Base-by-base conservation (phyloP, 345 rosid species). In the Alliaria petiolata region DNA sequence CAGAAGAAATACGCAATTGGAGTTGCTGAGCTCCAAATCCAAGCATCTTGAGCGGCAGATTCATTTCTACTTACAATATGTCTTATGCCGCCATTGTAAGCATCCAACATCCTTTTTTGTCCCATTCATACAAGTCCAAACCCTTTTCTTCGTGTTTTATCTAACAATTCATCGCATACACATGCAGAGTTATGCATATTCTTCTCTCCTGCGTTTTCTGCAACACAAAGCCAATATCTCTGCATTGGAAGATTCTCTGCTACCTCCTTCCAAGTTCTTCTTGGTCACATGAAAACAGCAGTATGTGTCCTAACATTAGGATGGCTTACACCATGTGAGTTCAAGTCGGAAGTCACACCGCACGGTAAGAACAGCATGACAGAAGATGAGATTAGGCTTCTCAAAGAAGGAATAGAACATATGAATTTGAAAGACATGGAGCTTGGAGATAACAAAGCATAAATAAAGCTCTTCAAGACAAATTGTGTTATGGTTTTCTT, bases 241-340 rank as follows among this genome's bases (percentile, higher is more conserved):
- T 93, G 98, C 87, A 93, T 93, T 0, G 98, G 98, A 47, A 84
- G 97, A 70, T 93, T 91, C 84, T 93, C 98, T 0, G 98, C 97
- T 26, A 79, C 79, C 3, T 90, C 98, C 1, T 93, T 93, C 78
- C 98, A 93, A 87, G 97, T n/a, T n/a, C n/a, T 93, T 52, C 70
- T 93, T 46, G 98, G 98, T 35, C 98, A 93, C 86, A 93, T 91
- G 97, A 93, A 93, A 74, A 93, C n/a, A n/a, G n/a, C 98, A 4
- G 85, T 93, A 19, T 89, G 95, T 11, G 97, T 93, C 33, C 83
- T 93, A 40, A 87, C 86, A 8, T 62, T 93, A 43, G 98, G 98
- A 38, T 93, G 98, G 98, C 81, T 91, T 44, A 80, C n/a, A n/a
- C n/a, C n/a, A n/a, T n/a, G n/a, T n/a, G n/a, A n/a, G n/a, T n/a